Evolutionary conservation across 2,329 filamentous ascomycete genomes (phyloP).

Genomic region (Monosporascus cannonballus): DNA sequence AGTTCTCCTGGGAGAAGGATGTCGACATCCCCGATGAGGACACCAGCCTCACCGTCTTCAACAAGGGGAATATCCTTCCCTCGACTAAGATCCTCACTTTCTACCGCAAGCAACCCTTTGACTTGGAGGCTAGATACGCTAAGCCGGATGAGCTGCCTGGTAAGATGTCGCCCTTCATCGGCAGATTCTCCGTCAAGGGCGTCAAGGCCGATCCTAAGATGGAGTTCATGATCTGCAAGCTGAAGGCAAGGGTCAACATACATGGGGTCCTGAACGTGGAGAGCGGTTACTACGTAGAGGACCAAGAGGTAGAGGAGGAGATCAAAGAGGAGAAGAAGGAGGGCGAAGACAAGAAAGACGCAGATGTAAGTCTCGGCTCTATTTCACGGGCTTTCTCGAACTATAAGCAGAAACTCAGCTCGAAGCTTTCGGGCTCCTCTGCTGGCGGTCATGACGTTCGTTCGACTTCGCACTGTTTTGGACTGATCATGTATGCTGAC

Average conservation of each 20-base stretch:
- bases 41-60: constrained; percentile 94
- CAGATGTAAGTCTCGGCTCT: constrained; percentile 56
- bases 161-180: constrained; percentile 91
- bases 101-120: constrained; percentile 96
- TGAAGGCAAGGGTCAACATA: constrained; percentile 94
- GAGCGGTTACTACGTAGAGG: constrained; percentile 95
- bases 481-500: constrained; percentile 13
- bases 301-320: constrained; percentile 93
- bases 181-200: constrained; percentile 94
- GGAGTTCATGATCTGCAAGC: constrained; percentile 99
- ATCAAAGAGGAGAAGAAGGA: constrained; percentile 63
- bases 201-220: constrained; percentile 90
- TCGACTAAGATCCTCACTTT: constrained; percentile 99
- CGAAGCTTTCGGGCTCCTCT: constrained; percentile 18
- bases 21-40: constrained; percentile 98
- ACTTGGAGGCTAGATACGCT: constrained; percentile 89
- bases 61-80: constrained; percentile 92
- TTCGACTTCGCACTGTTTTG: neutral
- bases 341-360: constrained; percentile 55
- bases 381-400: constrained; percentile 2
- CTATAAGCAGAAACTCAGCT: constrained; percentile 15
- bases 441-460: constrained; percentile 7
- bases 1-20: constrained; percentile 98
- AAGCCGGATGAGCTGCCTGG: constrained; percentile 82
- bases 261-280: constrained; percentile 96